phyloP scores from a whole-genome alignment of 148 eudicot genomes.

The Salicornia ramosissima region DNA sequence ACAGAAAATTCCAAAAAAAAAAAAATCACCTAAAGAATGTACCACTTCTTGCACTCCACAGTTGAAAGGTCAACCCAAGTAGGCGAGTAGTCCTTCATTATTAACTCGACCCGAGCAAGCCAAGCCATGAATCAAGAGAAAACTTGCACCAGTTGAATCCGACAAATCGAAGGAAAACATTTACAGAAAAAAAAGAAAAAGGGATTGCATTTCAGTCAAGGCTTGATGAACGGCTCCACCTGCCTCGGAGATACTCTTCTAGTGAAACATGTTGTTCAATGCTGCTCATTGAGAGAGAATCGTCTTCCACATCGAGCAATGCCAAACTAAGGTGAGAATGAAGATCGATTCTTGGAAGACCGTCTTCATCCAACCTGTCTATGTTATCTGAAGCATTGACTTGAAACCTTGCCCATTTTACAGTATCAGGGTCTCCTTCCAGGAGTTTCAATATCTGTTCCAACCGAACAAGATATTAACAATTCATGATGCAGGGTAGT shows the following conservation, averaged over 20 bases:
- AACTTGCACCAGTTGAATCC: not conserved
- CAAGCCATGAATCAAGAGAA: not conserved
- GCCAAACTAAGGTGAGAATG: slow-evolving; percentile 85
- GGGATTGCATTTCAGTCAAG: slow-evolving; percentile 38
- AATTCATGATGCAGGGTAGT: not conserved
- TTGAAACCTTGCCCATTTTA: slow-evolving; percentile 72
- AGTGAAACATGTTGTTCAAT: slow-evolving; percentile 64
- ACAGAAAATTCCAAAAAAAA: slow-evolving; percentile 1
- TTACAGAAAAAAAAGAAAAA: slow-evolving; percentile 13
- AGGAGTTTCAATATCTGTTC: slow-evolving; percentile 76
- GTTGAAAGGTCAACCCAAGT: not conserved
- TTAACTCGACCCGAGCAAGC: not conserved
- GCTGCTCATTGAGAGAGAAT: slow-evolving; percentile 72
- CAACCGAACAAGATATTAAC: not conserved
- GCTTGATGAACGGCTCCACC: slow-evolving; percentile 93
- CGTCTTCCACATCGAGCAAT: slow-evolving; percentile 74
- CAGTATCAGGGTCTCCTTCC: slow-evolving; percentile 56
- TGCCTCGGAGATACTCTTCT: slow-evolving; percentile 79
- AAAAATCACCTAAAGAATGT: slow-evolving; percentile 2
- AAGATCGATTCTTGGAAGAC: slow-evolving; percentile 48
- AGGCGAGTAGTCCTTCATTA: not conserved
- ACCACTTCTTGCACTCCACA: not conserved
- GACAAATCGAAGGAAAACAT: slow-evolving; percentile 6
- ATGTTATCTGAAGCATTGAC: slow-evolving; percentile 39
- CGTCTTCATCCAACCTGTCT: slow-evolving; percentile 47